phyloP scores from a whole-genome alignment of 2,329 filamentous ascomycete genomes.

The Tricladium varicosporioides region DNA sequence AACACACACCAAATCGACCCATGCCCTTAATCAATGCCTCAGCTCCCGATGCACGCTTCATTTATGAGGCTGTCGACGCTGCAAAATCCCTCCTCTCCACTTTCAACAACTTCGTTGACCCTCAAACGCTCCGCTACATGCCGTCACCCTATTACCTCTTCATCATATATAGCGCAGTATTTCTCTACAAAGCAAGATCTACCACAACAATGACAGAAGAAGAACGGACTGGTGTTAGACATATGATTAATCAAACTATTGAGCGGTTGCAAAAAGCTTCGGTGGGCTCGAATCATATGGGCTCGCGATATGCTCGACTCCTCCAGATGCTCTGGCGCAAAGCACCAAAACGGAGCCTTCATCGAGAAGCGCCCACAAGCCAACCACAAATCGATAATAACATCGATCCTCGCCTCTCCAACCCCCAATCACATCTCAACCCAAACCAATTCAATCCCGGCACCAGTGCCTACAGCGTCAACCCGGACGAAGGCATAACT shows the following conservation, averaged over 20 bases:
- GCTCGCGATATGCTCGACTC: slow-evolving; percentile 58
- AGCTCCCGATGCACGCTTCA: slow-evolving; percentile 62
- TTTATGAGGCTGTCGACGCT: slow-evolving; percentile 64
- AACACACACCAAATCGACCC: slow-evolving; percentile 40
- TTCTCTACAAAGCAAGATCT: slow-evolving; percentile 53
- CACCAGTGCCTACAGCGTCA: not conserved
- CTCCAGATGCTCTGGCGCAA: slow-evolving; percentile 59
- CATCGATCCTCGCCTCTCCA: not conserved
- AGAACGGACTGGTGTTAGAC: slow-evolving; percentile 46
- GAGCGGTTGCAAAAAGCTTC: slow-evolving; percentile 58
- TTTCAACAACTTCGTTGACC: slow-evolving; percentile 58
- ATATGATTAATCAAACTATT: slow-evolving; percentile 57
- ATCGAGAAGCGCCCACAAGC: not conserved
- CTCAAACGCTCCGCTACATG: slow-evolving; percentile 61
- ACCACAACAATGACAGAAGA: slow-evolving; percentile 29
- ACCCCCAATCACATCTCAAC: not conserved
- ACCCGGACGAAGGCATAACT: too few species aligned
- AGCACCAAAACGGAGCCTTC: slow-evolving; percentile 17
- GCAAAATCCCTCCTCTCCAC: slow-evolving; percentile 60
- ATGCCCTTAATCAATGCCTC: slow-evolving; percentile 42
- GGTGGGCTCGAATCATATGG: slow-evolving; percentile 56
- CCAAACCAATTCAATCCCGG: slow-evolving; percentile 3
- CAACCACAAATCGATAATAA: not conserved
- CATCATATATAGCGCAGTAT: slow-evolving; percentile 62
- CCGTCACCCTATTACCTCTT: slow-evolving; percentile 62